These are phyloP conservation scores for Acanthamoeba sp. DNA, from an alignment of 208 protist genomes.

Conservation along the genomic window DNA sequence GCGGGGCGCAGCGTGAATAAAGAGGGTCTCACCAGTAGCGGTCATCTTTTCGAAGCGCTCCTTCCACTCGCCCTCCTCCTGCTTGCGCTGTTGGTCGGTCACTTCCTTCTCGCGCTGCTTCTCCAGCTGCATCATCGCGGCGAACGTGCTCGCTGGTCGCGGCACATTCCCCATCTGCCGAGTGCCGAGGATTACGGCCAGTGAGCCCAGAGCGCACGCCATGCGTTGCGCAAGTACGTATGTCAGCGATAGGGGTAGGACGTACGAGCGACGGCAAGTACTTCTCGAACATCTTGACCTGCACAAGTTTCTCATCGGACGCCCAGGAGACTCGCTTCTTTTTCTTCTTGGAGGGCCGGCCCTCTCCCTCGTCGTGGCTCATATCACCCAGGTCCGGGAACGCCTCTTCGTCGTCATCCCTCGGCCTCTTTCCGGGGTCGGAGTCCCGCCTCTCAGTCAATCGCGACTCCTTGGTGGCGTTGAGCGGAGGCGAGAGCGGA, in stretches of 20 bases:
- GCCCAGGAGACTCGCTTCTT: constrained; percentile 34
- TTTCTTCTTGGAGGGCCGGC: background rate
- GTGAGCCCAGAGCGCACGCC: too few relatives aligned
- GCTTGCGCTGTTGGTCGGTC: background rate
- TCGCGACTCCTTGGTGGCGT: too few relatives aligned
- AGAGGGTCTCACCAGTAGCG: background rate
- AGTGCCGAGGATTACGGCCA: too few relatives aligned
- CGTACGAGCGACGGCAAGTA: constrained; percentile 31
- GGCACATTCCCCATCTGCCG: background rate
- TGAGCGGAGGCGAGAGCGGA: background rate
- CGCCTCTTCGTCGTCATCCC: constrained; percentile 21
- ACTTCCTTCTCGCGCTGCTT: constrained; percentile 32
- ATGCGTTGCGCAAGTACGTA: background rate
- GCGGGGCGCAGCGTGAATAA: too few relatives aligned
- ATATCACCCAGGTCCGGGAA: background rate
- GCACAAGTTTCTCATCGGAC: background rate
- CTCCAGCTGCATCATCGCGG: background rate
- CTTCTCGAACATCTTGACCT: constrained; percentile 37
- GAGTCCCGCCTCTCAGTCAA: too few relatives aligned
- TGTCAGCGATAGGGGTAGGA: background rate
- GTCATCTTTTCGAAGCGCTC: background rate
- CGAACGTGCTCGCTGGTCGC: background rate
- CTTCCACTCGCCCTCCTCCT: constrained; percentile 19
- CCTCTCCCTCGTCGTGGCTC: background rate
- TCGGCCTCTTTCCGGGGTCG: background rate